Evolutionary conservation across 495 filamentous ascomycete species (phyloP), one percentile per base, ranked within the genome.

Genomic region (Hyaloscypha finlandica): DNA sequence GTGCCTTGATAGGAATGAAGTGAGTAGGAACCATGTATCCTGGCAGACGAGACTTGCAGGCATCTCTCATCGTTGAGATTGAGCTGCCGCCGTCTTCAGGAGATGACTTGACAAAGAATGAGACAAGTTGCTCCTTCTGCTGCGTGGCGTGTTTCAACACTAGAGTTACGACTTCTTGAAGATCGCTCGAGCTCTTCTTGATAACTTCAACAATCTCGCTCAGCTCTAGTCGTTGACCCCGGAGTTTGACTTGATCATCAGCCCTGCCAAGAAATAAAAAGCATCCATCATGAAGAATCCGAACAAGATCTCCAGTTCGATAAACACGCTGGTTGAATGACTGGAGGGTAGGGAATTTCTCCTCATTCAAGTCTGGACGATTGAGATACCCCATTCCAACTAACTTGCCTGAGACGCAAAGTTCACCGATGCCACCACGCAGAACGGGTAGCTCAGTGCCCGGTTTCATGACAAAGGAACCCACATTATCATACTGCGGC

Each of bases 341-440:
- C 12, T 77, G 52, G 4, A 92, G 72, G 1, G 74, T 79, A 0
- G 88, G 89, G 68, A 92, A 92, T 42, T 81, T 80, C 65, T 90
- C 84, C 2, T 74, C 55, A 0, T 89, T 92, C 31, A 92, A 79
- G 35, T 92, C 86, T 3, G 86, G 82, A 4, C 92, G 83, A 52
- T 94, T 94, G 48, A 95, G 81, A 70, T 97, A 97, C 0, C 93
- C 94, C 70, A 89, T 92, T 8, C 90, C 94, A 37, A 97, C 92
- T 6, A 97, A 81, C 65, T 88, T 90, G 0, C 94, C 94, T 6
- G 90, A 90, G 35, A 97, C 87, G 71, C 92, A 96, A 6, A 97
- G 85, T 73, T 97, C 94, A 25, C 94, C 94, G 37, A 94, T 81
- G 8, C 85, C 89, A 6, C 94, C 93, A n/a, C 88, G 83, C 6